Conservation (phyloP, 2,329 filamentous ascomycete species). For the Calonectria pauciramosa region DNA sequence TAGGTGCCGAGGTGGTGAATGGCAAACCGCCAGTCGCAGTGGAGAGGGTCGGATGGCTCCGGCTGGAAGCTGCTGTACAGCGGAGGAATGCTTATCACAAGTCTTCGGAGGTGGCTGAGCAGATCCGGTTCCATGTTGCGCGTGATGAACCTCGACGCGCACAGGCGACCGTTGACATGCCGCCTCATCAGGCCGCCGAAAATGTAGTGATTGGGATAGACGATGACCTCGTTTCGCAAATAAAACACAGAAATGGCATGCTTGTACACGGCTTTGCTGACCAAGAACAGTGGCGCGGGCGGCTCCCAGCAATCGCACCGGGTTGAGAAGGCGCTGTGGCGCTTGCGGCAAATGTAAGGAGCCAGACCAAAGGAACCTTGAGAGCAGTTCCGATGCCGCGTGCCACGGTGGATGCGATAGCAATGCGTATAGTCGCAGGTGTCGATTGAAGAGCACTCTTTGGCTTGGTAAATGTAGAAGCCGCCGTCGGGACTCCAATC, state of each 20-base stretch:
- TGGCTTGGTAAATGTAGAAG: not conserved
- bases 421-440: not conserved
- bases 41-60: not conserved
- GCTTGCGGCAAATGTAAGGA: not conserved
- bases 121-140: not conserved
- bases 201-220: not conserved
- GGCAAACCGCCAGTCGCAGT: not conserved
- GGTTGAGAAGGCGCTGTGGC: not conserved
- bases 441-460: not conserved
- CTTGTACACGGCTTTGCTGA: not conserved
- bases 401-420: not conserved
- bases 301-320: not conserved
- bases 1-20: not conserved
- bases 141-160: not conserved
- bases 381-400: not conserved
- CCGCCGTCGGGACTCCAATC: not conserved
- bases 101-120: not conserved
- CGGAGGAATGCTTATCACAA: not conserved
- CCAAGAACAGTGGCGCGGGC: not conserved
- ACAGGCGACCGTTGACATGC: not conserved
- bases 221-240: not conserved
- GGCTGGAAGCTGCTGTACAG: not conserved
- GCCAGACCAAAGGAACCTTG: fast-evolving
- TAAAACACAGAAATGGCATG: not conserved
- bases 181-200: not conserved